Evolutionary conservation across 1,139 yeast species (phyloP), one percentile per base, ranked within the genome.

Genomic region (Hyphopichia khmerensis): DNA sequence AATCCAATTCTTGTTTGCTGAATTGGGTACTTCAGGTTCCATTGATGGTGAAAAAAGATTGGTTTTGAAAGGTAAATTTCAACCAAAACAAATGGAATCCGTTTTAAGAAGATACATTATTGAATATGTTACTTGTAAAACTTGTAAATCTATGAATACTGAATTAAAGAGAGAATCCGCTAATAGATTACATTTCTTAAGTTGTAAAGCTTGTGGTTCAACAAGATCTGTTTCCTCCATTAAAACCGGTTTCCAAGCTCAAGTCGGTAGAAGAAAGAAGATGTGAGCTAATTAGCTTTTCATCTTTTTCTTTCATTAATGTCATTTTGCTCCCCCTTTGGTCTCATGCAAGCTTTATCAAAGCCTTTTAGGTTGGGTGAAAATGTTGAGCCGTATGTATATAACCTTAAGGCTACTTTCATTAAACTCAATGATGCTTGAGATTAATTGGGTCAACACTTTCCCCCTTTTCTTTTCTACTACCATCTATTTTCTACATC

Each of bases 241-340:
- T 71, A 93, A 95, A 82, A 88, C 97, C 43, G 99, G 99, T 84
- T 93, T 89, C 96, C 97, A 91, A 76, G 99, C 99, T 53, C 86
- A 89, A 68, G 82, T 86, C 64, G 87, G 89, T 54, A 81, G 83
- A 69, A 82, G 87, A 78, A 82, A 78, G 82, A 83, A 72, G 62
- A 60, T 58, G 52, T 67, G 57, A 46, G 27, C 35, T 17, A 18
- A 18, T 36, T 13, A 33, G 19, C 6, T 9, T 21, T 21, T 21
- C 8, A 21, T 6, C 24, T 21, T 8, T 17, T 32, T 16, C 6
- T 18, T 17, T 30, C 4, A n/a, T 15, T 15, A 16, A 4, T 10
- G 6, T 15, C 31, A 27, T 27, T 27, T 7, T 21, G 9, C 24
- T 21, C 24, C 24, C 29, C 24, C 24, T 21, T 21, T 6, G 8